Base-by-base conservation (phyloP, 495 filamentous ascomycete genomes). In the Penicillium alfredii region DNA sequence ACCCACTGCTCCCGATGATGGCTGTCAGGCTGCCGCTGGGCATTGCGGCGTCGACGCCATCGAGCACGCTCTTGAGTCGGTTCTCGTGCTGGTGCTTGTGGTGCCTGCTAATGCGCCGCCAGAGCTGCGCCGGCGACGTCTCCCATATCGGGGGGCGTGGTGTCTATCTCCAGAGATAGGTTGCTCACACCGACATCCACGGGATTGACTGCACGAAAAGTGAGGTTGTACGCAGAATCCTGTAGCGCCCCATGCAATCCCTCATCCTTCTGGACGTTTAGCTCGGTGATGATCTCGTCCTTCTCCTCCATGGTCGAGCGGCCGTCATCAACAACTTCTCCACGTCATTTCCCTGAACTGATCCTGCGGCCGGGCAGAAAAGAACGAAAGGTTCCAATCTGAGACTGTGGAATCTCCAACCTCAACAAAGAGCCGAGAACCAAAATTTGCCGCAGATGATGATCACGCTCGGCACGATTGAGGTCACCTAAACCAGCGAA, bases 1-100 rank as follows among this genome's bases (percentile, higher is more conserved):
- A 80, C 16, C 82, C 82, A 54, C 78, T 82, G 4, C 80, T 76
- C 4, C 83, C 83, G 33, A 86, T 76, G 33, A 88, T 85, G 1
- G 80, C 81, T 3, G 78, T 84, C 13, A 88, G 52, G 19, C 76
- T 80, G 8, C 83, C 80, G 33, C 62, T 59, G 13, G 67, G 66
- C 63, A 82, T 76, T 11, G 64, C 51, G 3, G 74, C 74, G 29
- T 64, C 71, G 6, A 82, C 65, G 27, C 63, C 56, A 38, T 74
- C 60, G 10, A 82, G 56, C 19, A 82, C 77, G 19, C 29, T 47
- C 27, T 64, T 63, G 19, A 33, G 45, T 3, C 34, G 24, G 1
- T 15, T 21, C 24, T 41, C 10, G 9, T 27, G 15, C 24, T 51
- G 51, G 23, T 57, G 51, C 26, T 57, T n/a, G n/a, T n/a, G n/a